A percentile compares a stretch with the other conserved stretches of the same genome.
Conservation (phyloP, 257 asterid genomes). For the Solanum rostratum region DNA sequence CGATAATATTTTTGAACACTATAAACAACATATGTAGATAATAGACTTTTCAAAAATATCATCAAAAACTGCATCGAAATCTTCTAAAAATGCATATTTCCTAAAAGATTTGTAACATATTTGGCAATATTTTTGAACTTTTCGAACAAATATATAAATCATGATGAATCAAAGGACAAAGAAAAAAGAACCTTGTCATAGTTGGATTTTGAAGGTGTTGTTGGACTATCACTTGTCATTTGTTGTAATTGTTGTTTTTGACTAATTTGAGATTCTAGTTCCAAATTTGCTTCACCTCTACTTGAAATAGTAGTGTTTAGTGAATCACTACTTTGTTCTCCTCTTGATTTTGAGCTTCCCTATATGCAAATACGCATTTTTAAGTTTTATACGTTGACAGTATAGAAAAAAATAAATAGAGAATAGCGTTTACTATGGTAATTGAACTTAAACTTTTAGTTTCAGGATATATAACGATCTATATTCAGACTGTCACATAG, state of each 20-base stretch:
- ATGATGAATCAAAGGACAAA: neutral
- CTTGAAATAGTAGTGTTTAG: slow-evolving; percentile 41
- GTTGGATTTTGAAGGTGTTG: slow-evolving; percentile 26
- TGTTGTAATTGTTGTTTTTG: slow-evolving; percentile 13
- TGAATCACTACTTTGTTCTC: slow-evolving; percentile 71
- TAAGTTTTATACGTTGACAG: neutral
- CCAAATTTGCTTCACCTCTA: slow-evolving; percentile 28
- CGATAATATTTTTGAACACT: no score
- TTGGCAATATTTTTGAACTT: neutral
- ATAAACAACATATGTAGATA: no score
- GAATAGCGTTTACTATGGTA: no score
- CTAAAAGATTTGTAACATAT: neutral
- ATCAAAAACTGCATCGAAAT: no score
- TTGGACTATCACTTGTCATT: slow-evolving; percentile 29
- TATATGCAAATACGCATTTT: neutral
- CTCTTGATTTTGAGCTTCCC: slow-evolving; percentile 67
- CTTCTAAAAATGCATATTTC: no score
- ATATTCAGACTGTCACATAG: neutral
- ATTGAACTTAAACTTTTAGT: neutral
- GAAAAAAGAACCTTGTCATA: slow-evolving; percentile 46
- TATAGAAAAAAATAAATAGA: neutral
- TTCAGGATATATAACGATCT: neutral
- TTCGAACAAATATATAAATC: neutral
- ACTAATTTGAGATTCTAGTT: slow-evolving; percentile 59
- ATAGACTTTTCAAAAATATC: no score